Evolutionary conservation across 768 basidiomycete species (phyloP).

Genomic region (Pleurotus citrinopileatus): DNA sequence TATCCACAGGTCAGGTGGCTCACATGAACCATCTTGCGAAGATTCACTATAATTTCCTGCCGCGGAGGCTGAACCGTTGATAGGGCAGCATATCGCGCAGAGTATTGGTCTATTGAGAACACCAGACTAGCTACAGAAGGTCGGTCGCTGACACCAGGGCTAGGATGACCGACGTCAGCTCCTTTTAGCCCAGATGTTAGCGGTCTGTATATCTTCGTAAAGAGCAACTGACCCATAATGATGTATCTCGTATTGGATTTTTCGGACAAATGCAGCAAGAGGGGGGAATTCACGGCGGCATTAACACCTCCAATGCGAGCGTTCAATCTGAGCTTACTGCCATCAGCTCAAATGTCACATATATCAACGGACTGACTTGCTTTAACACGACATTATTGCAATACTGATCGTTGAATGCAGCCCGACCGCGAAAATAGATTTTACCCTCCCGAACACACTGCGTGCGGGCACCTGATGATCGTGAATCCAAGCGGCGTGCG

Average conservation of each 20-base stretch:
- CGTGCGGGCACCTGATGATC: conserved; percentile 2
- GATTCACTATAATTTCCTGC: conserved; percentile 40
- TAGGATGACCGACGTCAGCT: conserved; percentile 62
- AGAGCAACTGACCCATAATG: conserved; percentile 30
- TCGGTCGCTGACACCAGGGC: conserved; percentile 40
- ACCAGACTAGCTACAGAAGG: conserved; percentile 47
- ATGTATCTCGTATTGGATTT: conserved; percentile 35
- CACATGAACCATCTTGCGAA: conserved; percentile 36
- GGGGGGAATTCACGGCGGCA: conserved; percentile 24
- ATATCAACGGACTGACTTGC: conserved; percentile 22
- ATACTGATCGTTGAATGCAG: conserved; percentile 41
- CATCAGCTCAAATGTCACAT: background rate
- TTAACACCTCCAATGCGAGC: conserved; percentile 51
- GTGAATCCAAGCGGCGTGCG: background rate
- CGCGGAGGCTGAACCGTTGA: conserved; percentile 44
- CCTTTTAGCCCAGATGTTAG: conserved; percentile 27
- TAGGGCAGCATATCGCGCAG: conserved; percentile 43
- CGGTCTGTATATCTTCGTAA: background rate
- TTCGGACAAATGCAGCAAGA: conserved; percentile 20
- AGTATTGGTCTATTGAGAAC: conserved; percentile 46
- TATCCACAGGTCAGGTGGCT: conserved; percentile 7
- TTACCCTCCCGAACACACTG: conserved; percentile 28
- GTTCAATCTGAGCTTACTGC: conserved; percentile 40
- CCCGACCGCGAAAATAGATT: conserved; percentile 11
- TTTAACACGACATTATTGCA: conserved; percentile 56